Conservation (phyloP, 805 yeast genomes). For the Yamadazyma tumulicola region DNA sequence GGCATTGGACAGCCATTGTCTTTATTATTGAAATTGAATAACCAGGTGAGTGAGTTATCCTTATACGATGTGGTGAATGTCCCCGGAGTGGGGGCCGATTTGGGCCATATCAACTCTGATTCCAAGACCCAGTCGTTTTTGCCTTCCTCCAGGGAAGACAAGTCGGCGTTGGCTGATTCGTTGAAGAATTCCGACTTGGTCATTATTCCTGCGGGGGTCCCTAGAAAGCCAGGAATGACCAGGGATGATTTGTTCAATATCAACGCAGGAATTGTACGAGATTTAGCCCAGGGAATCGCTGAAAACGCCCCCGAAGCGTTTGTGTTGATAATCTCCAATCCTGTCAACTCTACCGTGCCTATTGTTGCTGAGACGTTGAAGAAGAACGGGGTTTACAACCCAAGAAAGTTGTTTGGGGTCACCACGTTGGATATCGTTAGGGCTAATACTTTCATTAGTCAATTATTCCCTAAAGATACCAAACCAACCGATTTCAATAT, state of each 20-base stretch:
- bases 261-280: slow-evolving; percentile 76
- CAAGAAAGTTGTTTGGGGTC: slow-evolving; percentile 78
- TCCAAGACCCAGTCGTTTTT: slow-evolving; percentile 57
- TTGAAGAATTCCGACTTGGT: slow-evolving; percentile 47
- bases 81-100: slow-evolving; percentile 86
- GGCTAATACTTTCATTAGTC: slow-evolving; percentile 76
- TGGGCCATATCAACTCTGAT: slow-evolving; percentile 76
- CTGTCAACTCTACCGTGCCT: slow-evolving; percentile 91
- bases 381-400: slow-evolving; percentile 63
- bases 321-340: slow-evolving; percentile 83
- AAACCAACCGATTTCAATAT: slow-evolving; percentile 54
- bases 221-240: slow-evolving; percentile 94
- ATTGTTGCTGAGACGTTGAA: slow-evolving; percentile 78
- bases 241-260: slow-evolving; percentile 84
- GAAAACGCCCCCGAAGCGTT: slow-evolving; percentile 69
- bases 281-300: slow-evolving; percentile 74
- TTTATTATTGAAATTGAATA: slow-evolving; percentile 69
- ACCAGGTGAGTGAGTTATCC: slow-evolving; percentile 60
- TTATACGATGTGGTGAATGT: slow-evolving; percentile 81
- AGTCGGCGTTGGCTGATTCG: slow-evolving; percentile 42
- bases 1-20: slow-evolving; percentile 95
- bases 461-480: slow-evolving; percentile 41
- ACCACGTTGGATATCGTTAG: slow-evolving; percentile 86
- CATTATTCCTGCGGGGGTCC: slow-evolving; percentile 80
- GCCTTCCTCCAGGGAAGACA: slow-evolving; percentile 52